Evolutionary conservation across 2,329 filamentous ascomycete genomes (phyloP).

Genomic region (Lecanosticta acicola): DNA sequence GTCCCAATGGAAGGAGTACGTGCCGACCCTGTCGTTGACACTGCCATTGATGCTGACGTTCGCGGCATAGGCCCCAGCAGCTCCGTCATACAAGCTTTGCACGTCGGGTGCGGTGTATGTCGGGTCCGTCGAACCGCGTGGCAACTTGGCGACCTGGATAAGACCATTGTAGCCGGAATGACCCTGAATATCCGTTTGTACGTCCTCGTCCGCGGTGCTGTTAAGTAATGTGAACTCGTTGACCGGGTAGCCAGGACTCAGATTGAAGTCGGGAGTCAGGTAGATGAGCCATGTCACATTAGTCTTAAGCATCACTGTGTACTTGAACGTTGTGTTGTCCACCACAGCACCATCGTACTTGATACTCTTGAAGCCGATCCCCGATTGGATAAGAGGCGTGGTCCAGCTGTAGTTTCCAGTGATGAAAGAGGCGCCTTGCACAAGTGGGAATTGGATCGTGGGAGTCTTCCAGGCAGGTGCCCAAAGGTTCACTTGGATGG

Average conservation of each 20-base stretch:
- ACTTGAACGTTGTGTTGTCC: constrained; percentile 67
- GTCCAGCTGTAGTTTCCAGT: constrained; percentile 66
- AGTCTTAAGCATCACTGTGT: constrained; percentile 61
- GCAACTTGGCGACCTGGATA: constrained; percentile 78
- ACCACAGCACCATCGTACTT: constrained; percentile 46
- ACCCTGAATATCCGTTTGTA: constrained; percentile 54
- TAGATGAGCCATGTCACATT: constrained; percentile 68
- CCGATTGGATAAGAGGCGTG: constrained; percentile 67
- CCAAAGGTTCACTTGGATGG: constrained; percentile 62
- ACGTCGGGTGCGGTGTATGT: constrained; percentile 35
- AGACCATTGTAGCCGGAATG: constrained; percentile 65
- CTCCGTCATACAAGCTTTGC: constrained; percentile 67
- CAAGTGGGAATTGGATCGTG: constrained; percentile 69
- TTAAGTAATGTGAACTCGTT: constrained; percentile 61
- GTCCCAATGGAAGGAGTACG: constrained; percentile 68
- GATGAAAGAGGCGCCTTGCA: constrained; percentile 85
- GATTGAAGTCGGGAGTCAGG: constrained; percentile 52
- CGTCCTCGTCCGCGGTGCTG: constrained; percentile 33
- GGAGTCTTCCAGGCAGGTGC: constrained; percentile 45
- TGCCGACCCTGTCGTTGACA: constrained; percentile 54
- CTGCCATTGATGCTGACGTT: constrained; percentile 60
- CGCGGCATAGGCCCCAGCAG: constrained; percentile 68
- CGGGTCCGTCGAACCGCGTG: constrained; percentile 38
- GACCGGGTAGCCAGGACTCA: constrained; percentile 44
- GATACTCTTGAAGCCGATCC: constrained; percentile 67